Evolutionary conservation across 1,284 basidiomycete genomes (phyloP), one percentile per base, ranked within the genome.

Genomic region (Pisolithus thermaeus): DNA sequence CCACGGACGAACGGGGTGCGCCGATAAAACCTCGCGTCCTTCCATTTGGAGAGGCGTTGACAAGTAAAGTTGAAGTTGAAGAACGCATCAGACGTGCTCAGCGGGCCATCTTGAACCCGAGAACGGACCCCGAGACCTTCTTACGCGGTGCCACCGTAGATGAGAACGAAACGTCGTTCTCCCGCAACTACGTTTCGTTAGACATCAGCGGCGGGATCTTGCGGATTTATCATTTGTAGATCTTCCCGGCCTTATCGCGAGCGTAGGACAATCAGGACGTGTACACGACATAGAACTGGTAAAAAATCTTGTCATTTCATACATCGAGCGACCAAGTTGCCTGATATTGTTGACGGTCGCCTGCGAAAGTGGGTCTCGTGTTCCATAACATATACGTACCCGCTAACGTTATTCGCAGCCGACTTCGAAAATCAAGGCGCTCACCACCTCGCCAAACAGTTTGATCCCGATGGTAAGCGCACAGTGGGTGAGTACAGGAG

Each of bases 391-490:
- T 36, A 22, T 20, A 7, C 14, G 18, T 11, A 14, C 12, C 18
- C 16, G 14, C 11, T 20, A 4, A 46, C n/a, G n/a, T 8, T 30
- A 9, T 47, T 25, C 42, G 1, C 56, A 86, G 84, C 80, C 52
- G 84, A 87, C 52, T 81, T 81, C 27, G 79, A 85, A 56, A 87
- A 84, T 47, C 84, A 87, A 65, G 78, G 76, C 0, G 83, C 82
- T 0, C 74, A 79, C 48, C 67, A 73, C 16, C 65, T 87, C 0
- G 78, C 82, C 0, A 79, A 76, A 46, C 56, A 71, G 6, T 61
- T 76, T 47, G 84, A 87, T 58, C 77, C 77, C 20, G 30, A 46
- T 12, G 44, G 44, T 12, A 46, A 35, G 7, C 44, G 44, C 11
- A 90, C 87, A 0, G 83, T 90, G 23, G 87, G 88, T 85, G 52